phyloP scores from a whole-genome alignment of 345 rosid genomes.

The Eucalyptus camaldulensis region DNA sequence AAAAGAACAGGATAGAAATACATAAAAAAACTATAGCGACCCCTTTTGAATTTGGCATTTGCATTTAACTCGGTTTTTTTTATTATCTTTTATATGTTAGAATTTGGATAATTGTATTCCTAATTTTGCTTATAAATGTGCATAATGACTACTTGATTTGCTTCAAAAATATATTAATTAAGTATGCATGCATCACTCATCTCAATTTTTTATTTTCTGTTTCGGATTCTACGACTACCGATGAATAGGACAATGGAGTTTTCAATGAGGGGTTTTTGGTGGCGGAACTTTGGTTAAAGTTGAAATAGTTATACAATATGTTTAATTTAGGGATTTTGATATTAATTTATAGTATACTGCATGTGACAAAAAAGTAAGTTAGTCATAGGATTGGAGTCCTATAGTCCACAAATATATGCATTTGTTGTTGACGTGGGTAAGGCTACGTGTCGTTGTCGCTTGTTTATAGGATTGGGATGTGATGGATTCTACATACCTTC shows the following conservation, averaged over 20 bases:
- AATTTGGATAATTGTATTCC: background rate
- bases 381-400: background rate
- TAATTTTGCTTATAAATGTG: background rate
- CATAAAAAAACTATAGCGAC: background rate
- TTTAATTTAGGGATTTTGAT: background rate
- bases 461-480: background rate
- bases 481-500: background rate
- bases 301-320: background rate
- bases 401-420: background rate
- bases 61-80: background rate
- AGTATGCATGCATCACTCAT: rapidly evolving
- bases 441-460: background rate
- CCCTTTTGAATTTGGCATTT: background rate
- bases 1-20: background rate
- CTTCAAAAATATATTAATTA: background rate
- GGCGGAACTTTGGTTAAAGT: background rate
- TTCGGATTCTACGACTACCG: rapidly evolving
- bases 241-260: background rate
- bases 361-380: background rate
- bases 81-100: background rate
- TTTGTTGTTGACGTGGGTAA: background rate
- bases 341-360: background rate
- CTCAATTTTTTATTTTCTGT: background rate
- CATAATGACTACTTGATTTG: background rate
- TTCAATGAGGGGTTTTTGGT: background rate